Conservation (phyloP, 1,284 basidiomycete species). For the Waitea zeae region DNA sequence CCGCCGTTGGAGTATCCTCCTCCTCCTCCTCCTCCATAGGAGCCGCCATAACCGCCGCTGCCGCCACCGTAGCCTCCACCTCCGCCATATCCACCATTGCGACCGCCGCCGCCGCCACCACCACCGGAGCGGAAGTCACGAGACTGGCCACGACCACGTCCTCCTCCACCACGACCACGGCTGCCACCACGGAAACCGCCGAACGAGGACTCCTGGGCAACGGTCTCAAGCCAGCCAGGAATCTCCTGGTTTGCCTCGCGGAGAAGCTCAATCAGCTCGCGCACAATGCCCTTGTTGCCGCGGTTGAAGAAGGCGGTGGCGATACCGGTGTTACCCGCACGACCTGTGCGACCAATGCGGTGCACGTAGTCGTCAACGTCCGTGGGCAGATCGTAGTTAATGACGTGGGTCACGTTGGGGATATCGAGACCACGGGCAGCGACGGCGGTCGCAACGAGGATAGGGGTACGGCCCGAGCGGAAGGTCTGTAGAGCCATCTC, state of each 20-base stretch:
- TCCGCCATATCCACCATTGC: conserved; percentile 8
- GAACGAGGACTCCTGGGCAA: conserved; percentile 71
- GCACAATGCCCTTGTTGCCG: conserved; percentile 81
- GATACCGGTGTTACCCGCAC: conserved; percentile 96
- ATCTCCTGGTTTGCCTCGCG: conserved; percentile 96
- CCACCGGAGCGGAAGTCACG: conserved; percentile 28
- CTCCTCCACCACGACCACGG: conserved; percentile 37
- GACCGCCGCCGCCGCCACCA: conserved; percentile 13
- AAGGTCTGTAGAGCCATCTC: conserved; percentile 93
- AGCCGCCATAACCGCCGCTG: conserved; percentile 20
- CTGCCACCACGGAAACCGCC: conserved; percentile 34
- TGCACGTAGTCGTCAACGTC: conserved; percentile 99
- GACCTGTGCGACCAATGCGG: conserved; percentile 97
- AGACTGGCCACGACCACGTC: conserved; percentile 25
- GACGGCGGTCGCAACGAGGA: conserved; percentile 96
- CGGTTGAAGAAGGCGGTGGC: conserved; percentile 93
- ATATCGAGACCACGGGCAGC: conserved; percentile 99
- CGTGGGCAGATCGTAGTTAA: conserved; percentile 97
- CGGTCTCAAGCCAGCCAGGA: conserved; percentile 81
- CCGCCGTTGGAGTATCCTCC: conserved; percentile 15
- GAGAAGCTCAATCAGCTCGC: conserved; percentile 84
- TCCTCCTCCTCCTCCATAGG: conserved; percentile 19
- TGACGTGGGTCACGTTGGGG: conserved; percentile 96
- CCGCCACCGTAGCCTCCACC: conserved; percentile 12
- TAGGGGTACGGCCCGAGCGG: conserved; percentile 86